A percentile compares a stretch with the other conserved stretches of the same genome.
Evolutionary conservation across 306 rosid genomes (phyloP).

Genomic region (Oxytropis ochrocephala): DNA sequence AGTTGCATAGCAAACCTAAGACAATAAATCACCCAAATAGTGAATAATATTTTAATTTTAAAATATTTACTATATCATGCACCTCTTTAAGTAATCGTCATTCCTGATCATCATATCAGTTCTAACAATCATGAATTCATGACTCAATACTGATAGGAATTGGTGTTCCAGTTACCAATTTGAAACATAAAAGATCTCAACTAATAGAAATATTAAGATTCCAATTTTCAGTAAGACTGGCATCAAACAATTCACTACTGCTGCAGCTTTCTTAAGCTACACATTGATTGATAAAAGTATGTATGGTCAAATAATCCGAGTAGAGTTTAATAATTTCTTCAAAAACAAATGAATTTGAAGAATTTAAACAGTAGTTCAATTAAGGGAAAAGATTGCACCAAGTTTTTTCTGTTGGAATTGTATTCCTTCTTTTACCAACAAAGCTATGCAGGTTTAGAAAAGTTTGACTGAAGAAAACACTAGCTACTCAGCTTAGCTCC

Average conservation of each 20-base stretch:
- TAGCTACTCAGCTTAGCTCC: constrained; percentile 47
- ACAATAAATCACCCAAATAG: neutral
- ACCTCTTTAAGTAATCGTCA: neutral
- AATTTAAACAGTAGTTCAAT: constrained; percentile 29
- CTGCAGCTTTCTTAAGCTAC: constrained; percentile 21
- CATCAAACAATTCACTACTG: constrained; percentile 1
- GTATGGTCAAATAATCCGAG: constrained; percentile 6
- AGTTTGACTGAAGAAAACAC: constrained; percentile 26
- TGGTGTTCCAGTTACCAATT: neutral
- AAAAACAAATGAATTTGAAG: constrained; percentile 54
- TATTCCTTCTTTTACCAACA: constrained; percentile 17
- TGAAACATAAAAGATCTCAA: neutral
- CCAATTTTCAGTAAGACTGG: neutral
- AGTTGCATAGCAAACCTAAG: no score
- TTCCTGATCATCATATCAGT: neutral
- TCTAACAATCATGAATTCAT: neutral
- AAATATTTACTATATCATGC: neutral
- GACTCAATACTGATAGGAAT: neutral
- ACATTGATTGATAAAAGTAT: neutral
- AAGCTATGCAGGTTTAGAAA: constrained; percentile 29
- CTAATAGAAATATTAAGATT: neutral
- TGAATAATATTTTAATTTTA: neutral
- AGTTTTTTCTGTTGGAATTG: constrained; percentile 11
- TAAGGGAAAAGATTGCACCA: constrained; percentile 25
- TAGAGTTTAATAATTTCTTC: constrained; percentile 34